Percentiles rank a stretch among this genome's conserved stretches.
Conservation (phyloP, 805 yeast species). For the Hagleromyces aurorensis region DNA sequence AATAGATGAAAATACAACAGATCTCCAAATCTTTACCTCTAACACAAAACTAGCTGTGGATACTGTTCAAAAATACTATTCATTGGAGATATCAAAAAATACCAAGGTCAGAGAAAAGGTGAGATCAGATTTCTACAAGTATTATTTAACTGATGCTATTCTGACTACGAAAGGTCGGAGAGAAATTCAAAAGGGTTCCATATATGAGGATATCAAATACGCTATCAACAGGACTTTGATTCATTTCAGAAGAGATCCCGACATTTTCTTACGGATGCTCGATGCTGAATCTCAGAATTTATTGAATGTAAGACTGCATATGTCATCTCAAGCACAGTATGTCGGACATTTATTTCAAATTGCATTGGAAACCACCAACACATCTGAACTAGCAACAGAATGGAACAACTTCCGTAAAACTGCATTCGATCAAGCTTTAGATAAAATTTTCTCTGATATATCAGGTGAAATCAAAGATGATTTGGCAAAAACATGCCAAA, state of each 20-base stretch:
- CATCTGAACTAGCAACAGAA: conserved; percentile 61
- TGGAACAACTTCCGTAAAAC: conserved; percentile 77
- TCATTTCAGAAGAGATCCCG: conserved; percentile 72
- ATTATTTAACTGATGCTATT: conserved; percentile 62
- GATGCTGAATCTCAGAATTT: conserved; percentile 82
- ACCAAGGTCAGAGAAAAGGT: conserved; percentile 70
- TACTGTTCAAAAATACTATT: conserved; percentile 66
- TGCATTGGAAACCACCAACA: conserved; percentile 66
- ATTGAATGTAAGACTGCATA: conserved; percentile 52
- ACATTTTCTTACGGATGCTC: conserved; percentile 77
- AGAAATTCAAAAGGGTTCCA: conserved; percentile 70
- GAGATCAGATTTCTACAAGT: conserved; percentile 52
- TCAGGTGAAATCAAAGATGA: conserved; percentile 76
- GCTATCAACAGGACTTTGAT: conserved; percentile 72
- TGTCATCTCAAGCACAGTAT: conserved; percentile 33
- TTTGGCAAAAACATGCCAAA: conserved; percentile 67
- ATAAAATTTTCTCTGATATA: conserved; percentile 57
- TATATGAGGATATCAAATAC: conserved; percentile 85
- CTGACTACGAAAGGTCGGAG: conserved; percentile 77
- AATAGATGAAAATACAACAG: conserved; percentile 28
- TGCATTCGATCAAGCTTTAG: conserved; percentile 60
- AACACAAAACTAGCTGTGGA: conserved; percentile 55
- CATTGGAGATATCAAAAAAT: conserved; percentile 74
- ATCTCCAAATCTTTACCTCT: conserved; percentile 35
- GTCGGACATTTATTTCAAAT: conserved; percentile 41